Conservation (phyloP, 805 yeast genomes). For the Zygoascus flipseniorum region DNA sequence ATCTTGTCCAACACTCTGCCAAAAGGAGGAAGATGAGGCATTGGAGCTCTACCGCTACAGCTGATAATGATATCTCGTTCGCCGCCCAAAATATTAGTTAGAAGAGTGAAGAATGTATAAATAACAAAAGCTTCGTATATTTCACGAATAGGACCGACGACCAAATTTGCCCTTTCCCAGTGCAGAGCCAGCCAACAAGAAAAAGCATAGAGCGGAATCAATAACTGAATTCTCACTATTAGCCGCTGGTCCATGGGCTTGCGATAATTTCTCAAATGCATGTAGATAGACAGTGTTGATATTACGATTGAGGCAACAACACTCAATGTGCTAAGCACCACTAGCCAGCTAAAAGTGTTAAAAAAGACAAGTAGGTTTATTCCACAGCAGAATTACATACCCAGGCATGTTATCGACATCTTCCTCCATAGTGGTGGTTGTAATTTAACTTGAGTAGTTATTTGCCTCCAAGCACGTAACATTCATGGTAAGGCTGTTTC, state of each 20-base stretch:
- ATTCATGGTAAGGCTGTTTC: too few species aligned
- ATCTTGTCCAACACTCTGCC: slow-evolving; percentile 39
- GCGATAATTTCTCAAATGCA: slow-evolving; percentile 65
- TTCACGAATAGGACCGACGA: slow-evolving; percentile 71
- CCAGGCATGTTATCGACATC: slow-evolving; percentile 1
- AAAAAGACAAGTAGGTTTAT: neutral
- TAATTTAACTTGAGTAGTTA: neutral
- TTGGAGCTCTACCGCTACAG: slow-evolving; percentile 65
- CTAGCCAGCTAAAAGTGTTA: slow-evolving; percentile 4
- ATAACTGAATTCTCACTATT: slow-evolving; percentile 68
- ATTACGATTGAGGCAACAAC: slow-evolving; percentile 29
- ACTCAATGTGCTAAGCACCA: slow-evolving; percentile 2
- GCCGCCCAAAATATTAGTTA: slow-evolving; percentile 84
- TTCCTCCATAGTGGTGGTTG: neutral
- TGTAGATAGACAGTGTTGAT: slow-evolving; percentile 38
- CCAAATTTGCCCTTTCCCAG: slow-evolving; percentile 36
- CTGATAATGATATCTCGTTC: slow-evolving; percentile 73
- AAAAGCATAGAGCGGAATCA: slow-evolving; percentile 73
- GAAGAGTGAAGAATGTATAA: slow-evolving; percentile 79
- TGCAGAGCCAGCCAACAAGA: slow-evolving; percentile 55
- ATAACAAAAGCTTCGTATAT: slow-evolving; percentile 94
- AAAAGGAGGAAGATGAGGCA: slow-evolving; percentile 51
- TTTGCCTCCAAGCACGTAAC: neutral
- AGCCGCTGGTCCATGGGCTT: slow-evolving; percentile 84
- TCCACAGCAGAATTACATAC: neutral